Evolutionary conservation across 148 eudicot genomes (phyloP), one percentile per base, ranked within the genome.

Genomic region (Rhododendron griersonianum): DNA sequence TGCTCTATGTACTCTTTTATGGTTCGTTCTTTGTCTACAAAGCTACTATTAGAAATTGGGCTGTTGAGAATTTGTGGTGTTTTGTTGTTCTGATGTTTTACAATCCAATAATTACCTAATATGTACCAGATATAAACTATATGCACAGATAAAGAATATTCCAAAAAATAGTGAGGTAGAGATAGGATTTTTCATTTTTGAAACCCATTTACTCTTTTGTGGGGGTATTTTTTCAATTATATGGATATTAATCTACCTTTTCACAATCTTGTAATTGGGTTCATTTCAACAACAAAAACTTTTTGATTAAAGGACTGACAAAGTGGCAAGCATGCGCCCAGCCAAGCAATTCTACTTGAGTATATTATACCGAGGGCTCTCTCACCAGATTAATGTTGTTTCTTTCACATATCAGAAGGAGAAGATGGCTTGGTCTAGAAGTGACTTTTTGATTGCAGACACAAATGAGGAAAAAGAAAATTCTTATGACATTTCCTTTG

Each of bases 261-360:
- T 48, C 50, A 48, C 78, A 33, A n/a, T 10, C 25, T 85, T 78
- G 59, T 28, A n/a, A n/a, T 28, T 86, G n/a, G n/a, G 28, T 76
- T 51, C 81, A 86, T 53, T 50, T 81, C 74, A 86, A 25, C 47
- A 82, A 53, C 71, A 33, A 67, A 53, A 73, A 28, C 81, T 44
- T 57, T 82, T 41, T 45, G 13, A 28, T 53, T 48, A 23, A 53
- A 81, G 76, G 81, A 21, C n/a, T 81, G n/a, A 14, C 41, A 71
- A 71, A 48, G 39, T 35, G 15, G 81, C 71, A 45, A 69, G 25
- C 65, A 61, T 59, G 67, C 67, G 78, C 78, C 25, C 9, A 59
- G 67, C 67, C 67, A 59, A 14, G 4, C 18, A 53, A 13, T 53
- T 53, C 59, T 53, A 53, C 2, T 53, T 16, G 11, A 8, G 50